Evolutionary conservation across 2,329 filamentous ascomycete genomes (phyloP).

Genomic region (Alternaria brassicicola): DNA sequence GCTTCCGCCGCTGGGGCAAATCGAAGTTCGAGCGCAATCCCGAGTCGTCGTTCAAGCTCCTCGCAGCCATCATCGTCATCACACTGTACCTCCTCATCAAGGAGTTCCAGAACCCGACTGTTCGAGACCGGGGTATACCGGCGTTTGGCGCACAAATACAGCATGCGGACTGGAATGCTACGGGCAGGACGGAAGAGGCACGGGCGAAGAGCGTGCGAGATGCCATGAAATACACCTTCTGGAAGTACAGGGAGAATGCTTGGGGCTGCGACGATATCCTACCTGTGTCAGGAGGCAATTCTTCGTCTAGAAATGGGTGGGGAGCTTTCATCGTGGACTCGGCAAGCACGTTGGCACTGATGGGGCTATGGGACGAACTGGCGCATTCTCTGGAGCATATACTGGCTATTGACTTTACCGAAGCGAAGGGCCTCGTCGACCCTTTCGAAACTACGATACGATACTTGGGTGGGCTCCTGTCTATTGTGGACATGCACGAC

Average conservation of each 20-base stretch:
- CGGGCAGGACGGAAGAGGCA: constrained; percentile 41
- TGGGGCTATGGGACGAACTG: constrained; percentile 54
- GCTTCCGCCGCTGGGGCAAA: constrained; percentile 47
- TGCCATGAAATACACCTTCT: constrained; percentile 51
- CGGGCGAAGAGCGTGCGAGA: constrained; percentile 44
- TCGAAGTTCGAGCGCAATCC: constrained; percentile 49
- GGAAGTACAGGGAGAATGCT: constrained; percentile 48
- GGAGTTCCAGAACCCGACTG: constrained; percentile 42
- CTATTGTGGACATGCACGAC: constrained; percentile 51
- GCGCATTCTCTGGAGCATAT: constrained; percentile 48
- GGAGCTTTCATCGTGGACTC: constrained; percentile 53
- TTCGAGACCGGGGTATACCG: constrained; percentile 21
- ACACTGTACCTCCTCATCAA: constrained; percentile 50
- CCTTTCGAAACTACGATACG: constrained; percentile 52
- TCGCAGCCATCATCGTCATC: constrained; percentile 49
- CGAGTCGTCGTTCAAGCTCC: constrained; percentile 51
- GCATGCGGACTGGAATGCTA: constrained; percentile 43
- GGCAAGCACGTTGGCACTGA: constrained; percentile 49
- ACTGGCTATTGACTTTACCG: constrained; percentile 46
- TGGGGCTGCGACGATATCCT: constrained; percentile 51
- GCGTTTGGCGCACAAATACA: constrained; percentile 42
- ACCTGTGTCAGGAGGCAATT: constrained; percentile 47
- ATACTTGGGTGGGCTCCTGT: constrained; percentile 50
- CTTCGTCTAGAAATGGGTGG: constrained; percentile 50
- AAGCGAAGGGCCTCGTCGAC: constrained; percentile 46